Conservation (phyloP, 2,329 filamentous ascomycete species). For the Pleurostoma richardsiae region DNA sequence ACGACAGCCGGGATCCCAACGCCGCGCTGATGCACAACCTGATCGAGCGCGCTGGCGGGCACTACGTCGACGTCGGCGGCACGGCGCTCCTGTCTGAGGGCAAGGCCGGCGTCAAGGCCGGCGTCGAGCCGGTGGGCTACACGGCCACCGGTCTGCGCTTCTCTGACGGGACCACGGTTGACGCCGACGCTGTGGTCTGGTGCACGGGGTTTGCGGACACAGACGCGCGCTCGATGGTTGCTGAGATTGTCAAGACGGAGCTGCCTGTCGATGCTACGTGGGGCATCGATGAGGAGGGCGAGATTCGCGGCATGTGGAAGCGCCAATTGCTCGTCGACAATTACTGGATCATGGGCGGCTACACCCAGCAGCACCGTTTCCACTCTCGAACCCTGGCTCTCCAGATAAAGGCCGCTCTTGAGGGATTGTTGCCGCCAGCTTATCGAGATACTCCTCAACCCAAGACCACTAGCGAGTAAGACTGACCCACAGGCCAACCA, state of each 20-base stretch:
- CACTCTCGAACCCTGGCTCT: constrained; percentile 22
- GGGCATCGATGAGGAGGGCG: constrained; percentile 35
- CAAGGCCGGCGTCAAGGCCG: constrained; percentile 20
- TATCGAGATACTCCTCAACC: constrained; percentile 15
- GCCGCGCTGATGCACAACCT: constrained; percentile 21
- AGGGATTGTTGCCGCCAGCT: constrained; percentile 26
- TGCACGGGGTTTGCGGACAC: constrained; percentile 31
- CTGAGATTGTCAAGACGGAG: constrained; percentile 19
- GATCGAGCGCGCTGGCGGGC: constrained; percentile 30
- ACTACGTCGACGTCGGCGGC: constrained; percentile 31
- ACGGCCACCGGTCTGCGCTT: constrained; percentile 23
- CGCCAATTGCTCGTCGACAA: constrained; percentile 23
- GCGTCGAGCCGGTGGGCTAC: constrained; percentile 22
- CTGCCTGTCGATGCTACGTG: constrained; percentile 28
- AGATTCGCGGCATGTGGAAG: constrained; percentile 34
- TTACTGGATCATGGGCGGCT: constrained; percentile 27
- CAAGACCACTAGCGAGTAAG: too few species aligned
- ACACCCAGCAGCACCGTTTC: constrained; percentile 25
- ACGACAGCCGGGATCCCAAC: constrained; percentile 20
- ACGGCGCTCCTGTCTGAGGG: constrained; percentile 24
- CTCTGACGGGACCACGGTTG: constrained; percentile 24
- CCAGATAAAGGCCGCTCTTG: constrained; percentile 28
- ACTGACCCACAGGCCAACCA: too few species aligned
- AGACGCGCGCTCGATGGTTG: constrained; percentile 19
- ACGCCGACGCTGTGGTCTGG: constrained; percentile 32